Evolutionary conservation across 2,329 filamentous ascomycete species (phyloP).

Genomic region (Microdochium trichocladiopsis): DNA sequence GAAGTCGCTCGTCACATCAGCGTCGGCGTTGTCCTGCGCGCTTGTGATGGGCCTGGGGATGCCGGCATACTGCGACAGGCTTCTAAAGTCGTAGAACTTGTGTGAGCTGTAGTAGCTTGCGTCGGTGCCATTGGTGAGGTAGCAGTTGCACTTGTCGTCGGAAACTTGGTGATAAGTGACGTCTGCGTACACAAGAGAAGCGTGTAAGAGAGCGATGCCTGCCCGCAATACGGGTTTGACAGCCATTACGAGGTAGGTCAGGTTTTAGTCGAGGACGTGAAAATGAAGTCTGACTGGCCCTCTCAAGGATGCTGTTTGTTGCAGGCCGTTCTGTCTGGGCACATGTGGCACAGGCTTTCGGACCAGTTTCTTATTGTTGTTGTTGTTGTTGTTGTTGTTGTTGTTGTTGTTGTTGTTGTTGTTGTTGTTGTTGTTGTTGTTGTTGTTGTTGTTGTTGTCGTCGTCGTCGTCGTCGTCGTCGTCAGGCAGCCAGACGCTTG

Average conservation of each 20-base stretch:
- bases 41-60: slow-evolving; percentile 18
- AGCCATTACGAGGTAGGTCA: slow-evolving; percentile 7
- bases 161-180: slow-evolving; percentile 13
- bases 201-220: slow-evolving; percentile 8
- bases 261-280: neutral
- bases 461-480: too few relatives aligned
- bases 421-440: too few relatives aligned
- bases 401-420: too few relatives aligned
- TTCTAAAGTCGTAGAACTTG: slow-evolving; percentile 43
- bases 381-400: too few relatives aligned
- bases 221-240: slow-evolving; percentile 1
- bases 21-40: slow-evolving; percentile 17
- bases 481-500: too few relatives aligned
- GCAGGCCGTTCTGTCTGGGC: too few relatives aligned
- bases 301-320: too few relatives aligned
- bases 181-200: slow-evolving; percentile 6
- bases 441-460: too few relatives aligned
- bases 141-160: slow-evolving; percentile 34
- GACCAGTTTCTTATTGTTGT: too few relatives aligned
- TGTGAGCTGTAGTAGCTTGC: slow-evolving; percentile 36
- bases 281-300: too few relatives aligned
- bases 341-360: too few relatives aligned
- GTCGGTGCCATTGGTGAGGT: slow-evolving; percentile 36
- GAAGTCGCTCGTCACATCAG: slow-evolving; percentile 20
- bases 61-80: slow-evolving; percentile 28